Conservation (phyloP, 192 early-diverging fungal genomes). For the Phycomyces nitens region DNA sequence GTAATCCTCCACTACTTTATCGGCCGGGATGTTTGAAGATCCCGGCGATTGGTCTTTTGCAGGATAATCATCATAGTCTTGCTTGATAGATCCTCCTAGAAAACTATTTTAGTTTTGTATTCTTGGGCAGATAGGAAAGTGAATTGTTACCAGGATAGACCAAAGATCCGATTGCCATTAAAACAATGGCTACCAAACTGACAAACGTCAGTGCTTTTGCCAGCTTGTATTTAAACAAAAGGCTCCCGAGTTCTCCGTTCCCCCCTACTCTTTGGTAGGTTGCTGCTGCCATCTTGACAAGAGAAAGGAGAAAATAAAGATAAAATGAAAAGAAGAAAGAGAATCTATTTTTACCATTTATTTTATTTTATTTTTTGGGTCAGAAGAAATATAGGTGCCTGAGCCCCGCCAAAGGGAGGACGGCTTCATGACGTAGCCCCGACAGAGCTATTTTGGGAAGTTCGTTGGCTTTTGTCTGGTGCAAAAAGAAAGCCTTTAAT, state of each 20-base stretch:
- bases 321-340: neutral
- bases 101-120: no score
- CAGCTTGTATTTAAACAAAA: constrained; percentile 26
- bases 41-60: neutral
- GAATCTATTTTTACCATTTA: neutral
- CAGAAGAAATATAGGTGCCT: no score
- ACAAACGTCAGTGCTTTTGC: constrained; percentile 25
- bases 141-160: constrained; percentile 25
- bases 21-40: neutral
- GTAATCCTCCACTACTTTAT: neutral
- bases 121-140: no score
- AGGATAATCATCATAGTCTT: no score
- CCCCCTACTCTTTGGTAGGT: neutral
- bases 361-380: neutral
- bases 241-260: constrained; percentile 3
- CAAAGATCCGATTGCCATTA: constrained; percentile 22
- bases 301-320: neutral
- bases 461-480: no score
- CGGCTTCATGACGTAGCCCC: no score
- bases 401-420: no score
- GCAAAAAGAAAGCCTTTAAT: no score
- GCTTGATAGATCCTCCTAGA: no score
- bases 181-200: constrained; percentile 29
- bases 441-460: no score
- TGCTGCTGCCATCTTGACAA: neutral